These are phyloP conservation scores for Leishmania arabica DNA, from an alignment of 208 protist genomes.

Conservation along the genomic window DNA sequence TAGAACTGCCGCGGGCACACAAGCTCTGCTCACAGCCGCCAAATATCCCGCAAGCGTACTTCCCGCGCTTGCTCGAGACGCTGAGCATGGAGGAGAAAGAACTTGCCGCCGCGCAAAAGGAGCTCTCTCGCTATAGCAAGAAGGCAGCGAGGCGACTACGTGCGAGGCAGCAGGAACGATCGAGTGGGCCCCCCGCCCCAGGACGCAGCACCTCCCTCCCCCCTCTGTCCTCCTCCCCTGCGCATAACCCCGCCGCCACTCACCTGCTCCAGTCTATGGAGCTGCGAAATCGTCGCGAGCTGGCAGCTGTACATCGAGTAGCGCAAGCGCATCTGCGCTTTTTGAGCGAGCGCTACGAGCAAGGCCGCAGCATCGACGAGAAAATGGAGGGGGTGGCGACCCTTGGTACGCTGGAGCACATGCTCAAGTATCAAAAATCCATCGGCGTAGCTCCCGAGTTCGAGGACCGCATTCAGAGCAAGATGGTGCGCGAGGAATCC, in stretches of 20 bases:
- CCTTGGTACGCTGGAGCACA: slow-evolving; percentile 19
- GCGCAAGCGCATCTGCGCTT: not conserved
- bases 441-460: slow-evolving; percentile 10
- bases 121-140: slow-evolving; percentile 1
- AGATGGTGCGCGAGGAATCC: not conserved
- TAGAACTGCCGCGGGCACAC: not conserved
- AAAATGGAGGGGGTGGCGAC: slow-evolving; percentile 12
- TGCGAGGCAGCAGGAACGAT: not conserved
- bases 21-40: not conserved
- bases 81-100: slow-evolving; percentile 6
- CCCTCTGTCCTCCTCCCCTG: not conserved
- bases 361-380: slow-evolving; percentile 5
- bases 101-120: not conserved
- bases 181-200: not conserved
- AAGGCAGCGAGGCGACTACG: too few species aligned
- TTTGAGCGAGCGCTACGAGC: slow-evolving; percentile 9
- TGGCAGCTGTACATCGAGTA: not conserved
- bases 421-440: slow-evolving; percentile 18
- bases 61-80: slow-evolving; percentile 3
- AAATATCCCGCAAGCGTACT: slow-evolving; percentile 12
- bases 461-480: slow-evolving; percentile 11
- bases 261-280: not conserved
- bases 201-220: not conserved
- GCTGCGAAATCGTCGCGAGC: slow-evolving; percentile 3
- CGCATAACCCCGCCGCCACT: not conserved